These are phyloP conservation scores for Tetraselmis striata DNA, from an alignment of 139 green algal species.

Conservation along the genomic window DNA sequence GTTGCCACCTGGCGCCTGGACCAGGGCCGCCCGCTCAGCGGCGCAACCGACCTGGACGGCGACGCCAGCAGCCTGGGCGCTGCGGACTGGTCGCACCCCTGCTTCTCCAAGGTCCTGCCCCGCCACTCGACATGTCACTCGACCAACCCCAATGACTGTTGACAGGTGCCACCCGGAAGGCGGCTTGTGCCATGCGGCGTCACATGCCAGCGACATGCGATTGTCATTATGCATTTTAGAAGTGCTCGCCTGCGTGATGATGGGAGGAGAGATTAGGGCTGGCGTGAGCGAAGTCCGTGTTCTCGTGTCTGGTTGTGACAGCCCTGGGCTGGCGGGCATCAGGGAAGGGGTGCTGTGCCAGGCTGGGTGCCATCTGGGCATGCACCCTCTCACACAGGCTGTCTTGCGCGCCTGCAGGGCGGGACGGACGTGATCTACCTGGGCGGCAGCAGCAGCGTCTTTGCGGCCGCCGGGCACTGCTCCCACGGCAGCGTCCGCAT, in stretches of 20 bases:
- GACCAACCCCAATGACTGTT: not conserved
- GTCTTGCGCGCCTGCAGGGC: slow-evolving; percentile 21
- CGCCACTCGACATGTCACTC: not conserved
- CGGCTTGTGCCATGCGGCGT: too few relatives aligned
- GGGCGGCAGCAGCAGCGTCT: slow-evolving; percentile 56
- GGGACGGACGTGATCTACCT: slow-evolving; percentile 52
- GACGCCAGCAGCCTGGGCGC: slow-evolving; percentile 47
- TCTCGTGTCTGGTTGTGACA: too few relatives aligned
- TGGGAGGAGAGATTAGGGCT: too few relatives aligned
- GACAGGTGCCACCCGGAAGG: too few relatives aligned
- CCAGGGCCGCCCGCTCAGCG: slow-evolving; percentile 2
- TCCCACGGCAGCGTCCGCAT: slow-evolving; percentile 46
- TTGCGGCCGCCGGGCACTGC: slow-evolving; percentile 48
- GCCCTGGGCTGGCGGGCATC: too few relatives aligned
- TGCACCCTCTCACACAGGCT: not conserved
- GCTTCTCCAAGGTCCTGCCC: not conserved
- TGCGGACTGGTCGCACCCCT: slow-evolving; percentile 66
- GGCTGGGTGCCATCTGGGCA: not conserved
- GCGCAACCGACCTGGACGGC: slow-evolving; percentile 16
- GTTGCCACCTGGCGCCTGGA: slow-evolving; percentile 70
- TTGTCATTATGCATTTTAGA: too few relatives aligned
- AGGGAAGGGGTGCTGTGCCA: too few relatives aligned
- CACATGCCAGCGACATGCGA: too few relatives aligned
- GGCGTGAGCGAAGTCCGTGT: too few relatives aligned
- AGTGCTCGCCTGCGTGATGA: too few relatives aligned